Evolutionary conservation across 768 basidiomycete species (phyloP).

Genomic region (Serendipita indica): DNA sequence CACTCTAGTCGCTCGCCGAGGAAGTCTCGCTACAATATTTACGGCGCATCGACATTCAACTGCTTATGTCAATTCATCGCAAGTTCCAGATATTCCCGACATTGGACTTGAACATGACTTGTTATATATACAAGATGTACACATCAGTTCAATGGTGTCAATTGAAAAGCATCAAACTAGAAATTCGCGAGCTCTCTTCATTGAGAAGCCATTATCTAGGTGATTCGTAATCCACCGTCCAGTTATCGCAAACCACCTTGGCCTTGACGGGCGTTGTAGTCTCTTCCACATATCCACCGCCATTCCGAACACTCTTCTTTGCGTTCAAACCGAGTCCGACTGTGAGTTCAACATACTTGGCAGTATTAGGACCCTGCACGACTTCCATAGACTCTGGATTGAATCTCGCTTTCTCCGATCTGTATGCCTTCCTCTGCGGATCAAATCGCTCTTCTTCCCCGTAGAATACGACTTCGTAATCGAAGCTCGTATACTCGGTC

Average conservation of each 20-base stretch:
- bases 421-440: background rate
- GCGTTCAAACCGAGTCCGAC: slow-evolving; percentile 3
- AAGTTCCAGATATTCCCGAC: no score
- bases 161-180: background rate
- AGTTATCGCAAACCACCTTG: slow-evolving; percentile 1
- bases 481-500: slow-evolving; percentile 6
- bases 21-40: no score
- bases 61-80: no score
- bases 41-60: no score
- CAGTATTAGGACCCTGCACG: background rate
- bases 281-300: background rate
- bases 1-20: no score
- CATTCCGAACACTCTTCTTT: background rate
- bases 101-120: no score
- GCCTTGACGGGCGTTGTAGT: background rate
- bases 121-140: no score
- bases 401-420: background rate
- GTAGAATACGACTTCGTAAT: slow-evolving; percentile 1
- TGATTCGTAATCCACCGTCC: no score
- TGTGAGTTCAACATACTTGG: background rate
- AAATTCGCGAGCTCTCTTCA: no score
- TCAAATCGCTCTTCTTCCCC: background rate
- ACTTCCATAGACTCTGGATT: background rate
- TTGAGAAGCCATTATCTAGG: no score
- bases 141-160: background rate